These are phyloP conservation scores for Cordia subcordata DNA, from an alignment of 257 asterid species.

Conservation along the genomic window DNA sequence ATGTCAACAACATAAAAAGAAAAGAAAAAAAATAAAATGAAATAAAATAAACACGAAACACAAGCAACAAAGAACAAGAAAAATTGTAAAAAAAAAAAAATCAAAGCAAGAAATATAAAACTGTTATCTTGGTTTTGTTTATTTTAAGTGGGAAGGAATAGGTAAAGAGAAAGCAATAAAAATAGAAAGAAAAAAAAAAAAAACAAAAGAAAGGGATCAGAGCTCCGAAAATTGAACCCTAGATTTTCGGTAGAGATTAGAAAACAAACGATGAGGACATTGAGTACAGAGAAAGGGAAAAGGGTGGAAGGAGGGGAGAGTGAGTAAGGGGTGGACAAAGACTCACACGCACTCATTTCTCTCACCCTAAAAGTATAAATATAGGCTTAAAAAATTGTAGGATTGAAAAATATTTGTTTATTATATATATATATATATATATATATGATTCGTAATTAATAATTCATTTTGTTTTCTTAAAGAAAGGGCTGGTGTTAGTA, in stretches of 20 bases:
- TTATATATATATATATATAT: background rate
- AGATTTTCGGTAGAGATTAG: background rate
- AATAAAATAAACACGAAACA: background rate
- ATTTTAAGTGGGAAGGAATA: background rate
- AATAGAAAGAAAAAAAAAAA: constrained; percentile 1
- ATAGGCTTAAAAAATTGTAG: background rate
- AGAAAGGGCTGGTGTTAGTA: background rate
- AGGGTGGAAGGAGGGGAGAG: background rate
- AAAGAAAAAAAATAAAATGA: constrained; percentile 1
- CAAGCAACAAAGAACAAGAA: background rate
- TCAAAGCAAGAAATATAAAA: background rate
- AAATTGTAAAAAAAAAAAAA: background rate
- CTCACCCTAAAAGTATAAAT: constrained; percentile 12
- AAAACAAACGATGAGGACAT: constrained; percentile 5
- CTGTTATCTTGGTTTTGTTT: constrained; percentile 4
- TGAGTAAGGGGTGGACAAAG: constrained; percentile 8
- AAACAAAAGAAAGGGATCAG: too few species aligned
- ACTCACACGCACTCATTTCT: constrained; percentile 1
- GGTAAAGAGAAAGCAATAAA: background rate
- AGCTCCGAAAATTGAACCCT: constrained; percentile 5
- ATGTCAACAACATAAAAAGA: constrained; percentile 22
- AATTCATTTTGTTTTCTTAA: background rate
- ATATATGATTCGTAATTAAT: too few species aligned
- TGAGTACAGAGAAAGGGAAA: constrained; percentile 11
- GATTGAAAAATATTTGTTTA: constrained; percentile 10